Conservation (phyloP, 495 filamentous ascomycete species). For the Tuber melanosporum region DNA sequence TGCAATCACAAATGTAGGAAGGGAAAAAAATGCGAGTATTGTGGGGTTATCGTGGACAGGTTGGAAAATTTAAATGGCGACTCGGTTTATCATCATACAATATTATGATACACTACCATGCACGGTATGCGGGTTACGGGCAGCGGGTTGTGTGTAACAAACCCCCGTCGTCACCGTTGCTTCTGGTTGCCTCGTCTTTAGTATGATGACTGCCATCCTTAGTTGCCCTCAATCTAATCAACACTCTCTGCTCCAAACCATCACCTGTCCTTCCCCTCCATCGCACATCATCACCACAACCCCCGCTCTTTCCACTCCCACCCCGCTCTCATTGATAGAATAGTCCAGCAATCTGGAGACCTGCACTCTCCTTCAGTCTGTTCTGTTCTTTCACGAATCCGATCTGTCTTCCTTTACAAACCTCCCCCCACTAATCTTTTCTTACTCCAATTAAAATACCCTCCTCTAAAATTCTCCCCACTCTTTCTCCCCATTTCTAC, state of each 20-base stretch:
- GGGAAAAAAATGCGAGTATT: not conserved
- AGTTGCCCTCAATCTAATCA: not conserved
- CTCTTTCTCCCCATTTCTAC: not conserved
- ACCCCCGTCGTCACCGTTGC: not conserved
- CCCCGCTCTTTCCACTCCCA: constrained; percentile 20
- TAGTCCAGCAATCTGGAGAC: constrained; percentile 37
- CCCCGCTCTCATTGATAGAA: constrained; percentile 37
- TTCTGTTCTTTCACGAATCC: constrained; percentile 30
- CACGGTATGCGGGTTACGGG: not conserved
- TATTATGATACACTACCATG: not conserved
- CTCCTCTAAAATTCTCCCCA: constrained; percentile 15
- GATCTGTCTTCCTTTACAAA: constrained; percentile 15
- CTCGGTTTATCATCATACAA: not conserved
- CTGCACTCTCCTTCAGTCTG: constrained; percentile 35
- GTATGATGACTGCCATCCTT: not conserved
- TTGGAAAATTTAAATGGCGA: not conserved
- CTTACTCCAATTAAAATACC: constrained; percentile 19
- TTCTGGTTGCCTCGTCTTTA: constrained; percentile 5
- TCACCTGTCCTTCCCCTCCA: constrained; percentile 33
- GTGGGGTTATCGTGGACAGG: not conserved
- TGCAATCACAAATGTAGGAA: not conserved
- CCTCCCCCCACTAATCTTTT: constrained; percentile 12
- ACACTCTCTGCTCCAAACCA: constrained; percentile 17
- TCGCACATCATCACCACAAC: constrained; percentile 33
- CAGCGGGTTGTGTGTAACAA: constrained; percentile 2